Evolutionary conservation across 352 stramenopile genomes (phyloP).

Genomic region (Phytophthora podocarpi): DNA sequence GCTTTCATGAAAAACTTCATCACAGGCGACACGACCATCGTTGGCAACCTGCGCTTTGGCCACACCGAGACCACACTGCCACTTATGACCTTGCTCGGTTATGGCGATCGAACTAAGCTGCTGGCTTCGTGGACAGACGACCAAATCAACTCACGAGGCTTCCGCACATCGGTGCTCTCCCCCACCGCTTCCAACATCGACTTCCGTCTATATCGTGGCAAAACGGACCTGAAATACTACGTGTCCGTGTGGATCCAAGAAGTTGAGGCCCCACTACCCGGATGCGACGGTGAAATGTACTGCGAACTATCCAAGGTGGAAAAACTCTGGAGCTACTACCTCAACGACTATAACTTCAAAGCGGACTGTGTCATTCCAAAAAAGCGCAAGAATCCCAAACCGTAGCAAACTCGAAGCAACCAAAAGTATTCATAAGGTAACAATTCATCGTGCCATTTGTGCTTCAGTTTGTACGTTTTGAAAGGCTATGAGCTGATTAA

Average conservation of each 20-base stretch:
- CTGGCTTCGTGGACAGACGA: conserved; percentile 35
- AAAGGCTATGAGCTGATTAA: too few relatives aligned
- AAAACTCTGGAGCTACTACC: conserved; percentile 60
- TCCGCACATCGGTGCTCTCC: conserved; percentile 59
- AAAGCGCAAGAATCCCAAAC: conserved; percentile 7
- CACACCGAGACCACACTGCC: conserved; percentile 80
- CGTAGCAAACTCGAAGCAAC: too few relatives aligned
- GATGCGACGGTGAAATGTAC: conserved; percentile 46
- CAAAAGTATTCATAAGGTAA: too few relatives aligned
- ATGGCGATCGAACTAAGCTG: conserved; percentile 43
- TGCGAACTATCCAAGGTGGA: conserved; percentile 52
- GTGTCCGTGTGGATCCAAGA: conserved; percentile 63
- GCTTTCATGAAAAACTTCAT: conserved; percentile 53
- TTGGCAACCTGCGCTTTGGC: conserved; percentile 66
- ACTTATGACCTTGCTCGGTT: conserved; percentile 70
- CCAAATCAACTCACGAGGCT: conserved; percentile 51
- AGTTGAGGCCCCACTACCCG: conserved; percentile 42
- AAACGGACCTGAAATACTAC: conserved; percentile 47
- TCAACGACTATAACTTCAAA: conserved; percentile 48
- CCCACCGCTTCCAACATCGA: conserved; percentile 79
- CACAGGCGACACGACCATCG: conserved; percentile 33
- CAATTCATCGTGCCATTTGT: too few relatives aligned
- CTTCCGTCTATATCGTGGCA: conserved; percentile 61
- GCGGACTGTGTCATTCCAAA: conserved; percentile 30
- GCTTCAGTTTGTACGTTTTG: too few relatives aligned